Base-by-base conservation (phyloP, 2,329 filamentous ascomycete genomes). In the Teratosphaeriaceae sp. region DNA sequence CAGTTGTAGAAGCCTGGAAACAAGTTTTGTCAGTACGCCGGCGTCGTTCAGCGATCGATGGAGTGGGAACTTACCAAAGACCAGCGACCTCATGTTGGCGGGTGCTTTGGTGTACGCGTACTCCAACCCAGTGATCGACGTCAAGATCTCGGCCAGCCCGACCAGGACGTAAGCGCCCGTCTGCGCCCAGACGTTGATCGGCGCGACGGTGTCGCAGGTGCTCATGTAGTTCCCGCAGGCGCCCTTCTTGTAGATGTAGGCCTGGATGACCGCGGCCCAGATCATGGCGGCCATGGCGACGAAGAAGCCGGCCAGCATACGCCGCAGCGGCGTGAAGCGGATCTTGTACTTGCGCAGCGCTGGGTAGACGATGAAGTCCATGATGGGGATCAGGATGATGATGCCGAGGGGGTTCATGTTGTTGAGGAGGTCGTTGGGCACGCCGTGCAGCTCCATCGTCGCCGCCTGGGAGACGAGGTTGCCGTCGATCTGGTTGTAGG, bases 221-320 rank as follows among this genome's bases (percentile, higher is more conserved):
- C 22, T 40, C 21, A 22, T 8, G 4, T 15, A 15, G 42, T 40
- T 23, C 2, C 31, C 26, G 43, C 54, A 56, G 18, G 52, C 46
- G 7, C 52, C 52, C 2, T 67, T 56, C n/a, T 58, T 56, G 63
- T 79, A 79, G 59, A 80, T 79, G 51, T 67, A 65, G 48, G 73
- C 65, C 53, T 80, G 76, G 2, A 79, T 67, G 35, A 74, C 65
- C 22, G 73, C 72, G 29, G 76, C 73, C 56, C 76, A 75, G 27
- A 65, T 49, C 70, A 78, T 75, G 39, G 74, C 60, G 3, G 73
- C 69, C 15, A 72, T 61, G 30, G 79, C 67, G 47, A 78, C 59
- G 15, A 77, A 65, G 58, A 73, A 74, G 38, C 70, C 72, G 40
- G 75, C 69, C 35, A 71, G 63, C 44, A 79, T 72, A 53, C 68